Percentiles rank a stretch among this genome's conserved stretches.
Evolutionary conservation across 2,329 filamentous ascomycete species (phyloP).

Genomic region (Pestalotiopsis sp.): DNA sequence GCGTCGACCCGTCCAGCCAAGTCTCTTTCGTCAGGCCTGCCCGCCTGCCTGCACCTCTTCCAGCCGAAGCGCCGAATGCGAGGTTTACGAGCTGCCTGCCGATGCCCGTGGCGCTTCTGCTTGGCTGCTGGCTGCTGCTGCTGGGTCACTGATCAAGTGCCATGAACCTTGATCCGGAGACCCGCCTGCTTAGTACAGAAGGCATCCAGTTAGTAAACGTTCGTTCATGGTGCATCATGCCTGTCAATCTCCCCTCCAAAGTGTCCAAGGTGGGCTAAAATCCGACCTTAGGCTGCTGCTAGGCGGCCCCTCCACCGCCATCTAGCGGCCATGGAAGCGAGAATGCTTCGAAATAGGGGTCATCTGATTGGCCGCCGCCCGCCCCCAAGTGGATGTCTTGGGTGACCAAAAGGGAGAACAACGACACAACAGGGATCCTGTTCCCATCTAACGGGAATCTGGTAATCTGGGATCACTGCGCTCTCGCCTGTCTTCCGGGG

Average conservation of each 20-base stretch:
- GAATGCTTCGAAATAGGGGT: slow-evolving; percentile 5
- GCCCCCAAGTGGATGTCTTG: neutral
- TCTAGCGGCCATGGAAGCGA: slow-evolving; percentile 3
- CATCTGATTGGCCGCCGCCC: neutral
- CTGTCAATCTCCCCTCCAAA: neutral
- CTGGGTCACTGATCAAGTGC: neutral
- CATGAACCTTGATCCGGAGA: neutral
- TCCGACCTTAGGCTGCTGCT: neutral
- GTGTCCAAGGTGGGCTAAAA: neutral
- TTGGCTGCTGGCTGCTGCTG: no score
- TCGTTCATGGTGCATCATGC: neutral
- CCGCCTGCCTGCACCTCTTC: neutral
- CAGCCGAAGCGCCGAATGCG: slow-evolving; percentile 3
- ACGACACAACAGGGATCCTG: slow-evolving; percentile 10
- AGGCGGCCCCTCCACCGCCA: slow-evolving; percentile 1
- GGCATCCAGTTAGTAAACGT: neutral
- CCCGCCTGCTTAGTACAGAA: neutral
- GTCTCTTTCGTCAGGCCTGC: neutral
- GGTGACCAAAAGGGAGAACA: neutral
- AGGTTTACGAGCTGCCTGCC: neutral
- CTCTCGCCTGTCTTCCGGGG: neutral
- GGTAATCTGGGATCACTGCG: slow-evolving; percentile 7
- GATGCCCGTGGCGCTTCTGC: no score
- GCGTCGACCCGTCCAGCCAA: neutral
- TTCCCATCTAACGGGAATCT: slow-evolving; percentile 8